A percentile compares a stretch with the other conserved stretches of the same genome.
Evolutionary conservation across 352 stramenopile genomes (phyloP).

Genomic region (Thalassiosira tumida): DNA sequence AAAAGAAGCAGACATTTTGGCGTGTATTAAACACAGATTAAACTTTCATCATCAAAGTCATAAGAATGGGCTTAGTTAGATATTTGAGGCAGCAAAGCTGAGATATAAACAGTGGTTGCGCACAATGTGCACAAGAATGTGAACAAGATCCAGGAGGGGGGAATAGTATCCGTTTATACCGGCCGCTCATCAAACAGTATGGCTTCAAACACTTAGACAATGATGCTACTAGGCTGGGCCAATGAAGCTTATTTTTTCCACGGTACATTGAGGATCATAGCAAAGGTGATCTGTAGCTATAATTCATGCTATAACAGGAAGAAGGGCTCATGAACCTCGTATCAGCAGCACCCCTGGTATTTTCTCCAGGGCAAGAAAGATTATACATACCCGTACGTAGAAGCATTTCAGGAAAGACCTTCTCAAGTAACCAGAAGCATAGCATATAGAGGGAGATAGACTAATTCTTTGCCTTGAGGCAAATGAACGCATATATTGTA

Average conservation of each 20-base stretch:
- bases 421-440: neutral
- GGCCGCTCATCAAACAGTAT: slow-evolving; percentile 22
- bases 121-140: slow-evolving; percentile 74
- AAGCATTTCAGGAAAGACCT: slow-evolving; percentile 36
- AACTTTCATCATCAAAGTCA: slow-evolving; percentile 57
- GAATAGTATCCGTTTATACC: slow-evolving; percentile 19
- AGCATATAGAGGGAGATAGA: slow-evolving; percentile 13
- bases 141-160: slow-evolving; percentile 50
- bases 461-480: slow-evolving; percentile 48
- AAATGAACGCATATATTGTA: slow-evolving; percentile 55
- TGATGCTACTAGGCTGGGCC: slow-evolving; percentile 49
- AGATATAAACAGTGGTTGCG: neutral
- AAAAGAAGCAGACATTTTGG: slow-evolving; percentile 50
- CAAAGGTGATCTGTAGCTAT: slow-evolving; percentile 43
- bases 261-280: slow-evolving; percentile 27
- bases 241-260: slow-evolving; percentile 39
- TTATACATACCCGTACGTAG: slow-evolving; percentile 22
- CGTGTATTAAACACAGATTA: slow-evolving; percentile 36
- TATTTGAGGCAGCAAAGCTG: slow-evolving; percentile 57
- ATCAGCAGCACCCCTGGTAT: slow-evolving; percentile 66
- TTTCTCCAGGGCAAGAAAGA: slow-evolving; percentile 35
- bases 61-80: slow-evolving; percentile 38
- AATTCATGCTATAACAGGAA: slow-evolving; percentile 50
- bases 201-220: slow-evolving; percentile 27
- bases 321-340: slow-evolving; percentile 12